Base-by-base conservation (phyloP, 805 yeast species). In the Candida odintsovae region DNA sequence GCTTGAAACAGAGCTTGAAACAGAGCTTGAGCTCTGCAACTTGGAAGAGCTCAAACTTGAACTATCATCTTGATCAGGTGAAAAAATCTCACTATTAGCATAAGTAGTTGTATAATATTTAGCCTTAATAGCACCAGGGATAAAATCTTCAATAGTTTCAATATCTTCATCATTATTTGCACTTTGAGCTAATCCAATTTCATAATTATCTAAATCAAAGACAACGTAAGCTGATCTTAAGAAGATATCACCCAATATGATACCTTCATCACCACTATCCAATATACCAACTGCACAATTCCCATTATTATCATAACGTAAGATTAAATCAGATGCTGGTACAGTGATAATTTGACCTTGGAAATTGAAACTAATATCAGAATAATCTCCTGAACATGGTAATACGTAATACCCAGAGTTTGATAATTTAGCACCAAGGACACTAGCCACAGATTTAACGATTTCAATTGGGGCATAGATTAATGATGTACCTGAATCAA, bases 111-210 rank as follows among this genome's bases (percentile, higher is more conserved):
- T 66, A 54, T 71, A 78, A 4, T 60, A 65, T 2, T 75, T 60
- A 1, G 82, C 85, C 4, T 59, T 58, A 3, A 63, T 61, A 2
- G 82, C 83, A 39, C 71, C 66, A n/a, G 86, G 85, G 40, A 82
- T 72, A 12, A 68, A 49, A 2, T 58, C 48, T 6, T 65, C 47
- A 38, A 82, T 72, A 10, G 63, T 68, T 44, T 78, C 79, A 40
- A 80, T 70, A 46, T 77, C 63, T 40, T 62, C 66, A 18, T 50
- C 52, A 4, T 73, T 53, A 29, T 45, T 61, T 40, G 63, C 66
- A 4, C 72, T 81, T 50, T 72, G 77, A 6, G 80, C 82, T 45
- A 77, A 39, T 1, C 73, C 72, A 26, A 77, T 53, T 45, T 70
- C 68, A 23, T 63, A 54, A 39, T 67, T 64, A 38, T 74, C 81